Conservation (phyloP, 176 grass and related monocot genomes). For the Carex kokanica region DNA sequence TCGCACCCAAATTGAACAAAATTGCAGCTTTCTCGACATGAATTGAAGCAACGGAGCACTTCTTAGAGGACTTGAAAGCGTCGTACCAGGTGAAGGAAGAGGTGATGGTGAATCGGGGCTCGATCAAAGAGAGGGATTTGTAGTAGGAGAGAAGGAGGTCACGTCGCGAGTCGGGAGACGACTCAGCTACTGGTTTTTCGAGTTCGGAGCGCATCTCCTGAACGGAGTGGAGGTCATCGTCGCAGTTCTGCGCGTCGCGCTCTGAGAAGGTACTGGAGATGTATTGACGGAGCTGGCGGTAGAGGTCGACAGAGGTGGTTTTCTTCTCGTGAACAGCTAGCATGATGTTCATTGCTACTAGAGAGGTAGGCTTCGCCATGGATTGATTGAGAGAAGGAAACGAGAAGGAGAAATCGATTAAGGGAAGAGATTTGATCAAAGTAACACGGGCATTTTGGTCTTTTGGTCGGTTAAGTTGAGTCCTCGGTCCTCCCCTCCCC, state of each 20-base stretch:
- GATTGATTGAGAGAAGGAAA: conserved; percentile 22
- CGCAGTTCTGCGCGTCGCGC: conserved; percentile 70
- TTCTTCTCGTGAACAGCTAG: conserved; percentile 99
- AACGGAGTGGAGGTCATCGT: conserved; percentile 70
- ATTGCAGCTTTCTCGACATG: conserved; percentile 81
- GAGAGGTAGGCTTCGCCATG: conserved; percentile 33
- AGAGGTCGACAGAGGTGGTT: conserved; percentile 55
- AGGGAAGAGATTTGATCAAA: conserved; percentile 28
- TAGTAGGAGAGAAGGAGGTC: conserved; percentile 73
- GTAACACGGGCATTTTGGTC: conserved; percentile 22
- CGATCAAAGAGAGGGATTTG: conserved; percentile 65
- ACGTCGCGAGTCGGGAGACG: conserved; percentile 71
- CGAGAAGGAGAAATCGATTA: background rate
- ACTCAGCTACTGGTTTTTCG: conserved; percentile 44
- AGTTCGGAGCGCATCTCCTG: conserved; percentile 70
- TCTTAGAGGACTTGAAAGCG: conserved; percentile 75
- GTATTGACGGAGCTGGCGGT: conserved; percentile 82
- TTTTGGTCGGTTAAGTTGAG: background rate
- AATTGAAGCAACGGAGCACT: conserved; percentile 55
- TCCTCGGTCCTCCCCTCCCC: background rate
- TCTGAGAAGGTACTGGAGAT: conserved; percentile 78
- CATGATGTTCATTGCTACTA: conserved; percentile 66
- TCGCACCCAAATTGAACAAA: conserved; percentile 79
- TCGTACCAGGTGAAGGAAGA: conserved; percentile 95
- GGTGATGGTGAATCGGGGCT: conserved; percentile 93